Conservation (phyloP, 371 early-diverging fungal species). For the Gilbertella persicaria region DNA sequence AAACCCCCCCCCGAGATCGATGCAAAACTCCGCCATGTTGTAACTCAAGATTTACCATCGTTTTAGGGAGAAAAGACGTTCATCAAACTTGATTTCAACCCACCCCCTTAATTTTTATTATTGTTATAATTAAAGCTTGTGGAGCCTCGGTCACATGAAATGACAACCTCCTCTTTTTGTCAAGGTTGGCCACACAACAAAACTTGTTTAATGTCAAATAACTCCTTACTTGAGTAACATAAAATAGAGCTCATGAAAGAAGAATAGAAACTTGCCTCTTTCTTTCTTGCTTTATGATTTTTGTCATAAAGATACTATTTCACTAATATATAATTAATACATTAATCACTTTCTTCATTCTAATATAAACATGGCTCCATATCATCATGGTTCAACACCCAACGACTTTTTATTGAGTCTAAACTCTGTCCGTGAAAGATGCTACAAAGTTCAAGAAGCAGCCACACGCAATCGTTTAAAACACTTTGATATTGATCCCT, state of each 20-base stretch:
- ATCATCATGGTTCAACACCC: slow-evolving; percentile 15
- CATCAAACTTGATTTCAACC: not conserved
- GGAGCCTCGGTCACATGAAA: not conserved
- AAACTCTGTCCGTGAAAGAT: slow-evolving; percentile 76
- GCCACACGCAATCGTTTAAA: slow-evolving; percentile 56
- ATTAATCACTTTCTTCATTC: not conserved
- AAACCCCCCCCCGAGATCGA: no score
- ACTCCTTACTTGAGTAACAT: slow-evolving; percentile 4
- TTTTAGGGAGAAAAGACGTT: slow-evolving; percentile 1
- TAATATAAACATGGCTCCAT: slow-evolving; percentile 24
- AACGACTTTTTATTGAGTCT: slow-evolving; percentile 70
- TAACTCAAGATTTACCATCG: not conserved
- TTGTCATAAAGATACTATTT: no score
- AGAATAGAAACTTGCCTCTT: not conserved
- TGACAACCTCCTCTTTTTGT: not conserved
- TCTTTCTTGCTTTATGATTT: not conserved
- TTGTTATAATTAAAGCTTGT: not conserved
- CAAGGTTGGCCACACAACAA: not conserved
- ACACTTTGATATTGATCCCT: slow-evolving; percentile 75
- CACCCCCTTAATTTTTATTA: not conserved
- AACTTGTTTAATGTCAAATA: not conserved
- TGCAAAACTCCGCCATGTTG: not conserved
- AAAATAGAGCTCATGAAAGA: not conserved
- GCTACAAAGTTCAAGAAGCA: slow-evolving; percentile 65
- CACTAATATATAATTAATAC: slow-evolving; percentile 1